Base-by-base conservation (phyloP, 2,329 filamentous ascomycete species). In the Xylariaceae sp. region DNA sequence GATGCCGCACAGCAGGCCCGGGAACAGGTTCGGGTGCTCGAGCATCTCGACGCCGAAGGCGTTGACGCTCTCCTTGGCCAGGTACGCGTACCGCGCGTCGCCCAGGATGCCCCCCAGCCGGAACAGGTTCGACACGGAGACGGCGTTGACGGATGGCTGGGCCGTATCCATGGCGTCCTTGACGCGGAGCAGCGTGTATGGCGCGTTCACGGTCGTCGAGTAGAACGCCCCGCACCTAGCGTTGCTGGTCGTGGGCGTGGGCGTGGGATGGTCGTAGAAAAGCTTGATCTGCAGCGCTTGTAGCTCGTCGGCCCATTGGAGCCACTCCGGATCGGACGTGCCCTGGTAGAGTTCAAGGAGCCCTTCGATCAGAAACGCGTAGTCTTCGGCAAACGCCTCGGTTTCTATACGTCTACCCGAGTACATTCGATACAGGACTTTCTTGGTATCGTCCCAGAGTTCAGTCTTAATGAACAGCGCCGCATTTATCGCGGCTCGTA, bases 111-210 rank as follows among this genome's bases (percentile, higher is more conserved):
- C 81, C 12, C 85, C 85, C 3, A 98, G 83, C 0, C 91, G 87
- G 74, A 95, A 89, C n/a, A 98, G 78, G 69, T 98, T 98, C 16
- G 85, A 82, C 0, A 91, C 90, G n/a, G 89, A 89, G 5, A 93
- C 84, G 40, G 91, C 91, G 70, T 99, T 99, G 49, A 90, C 89
- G 0, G 91, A 95, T 0, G 95, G 95, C 57, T 95, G 89, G 1
- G 91, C 88, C 4, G 91, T 91, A 73, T 99, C 95, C 83, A 97
- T 97, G 62, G 92, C 95, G 60, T 96, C 91, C 75, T 99, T 99
- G 48, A 97, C 83, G 20, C 93, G 88, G 57, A 98, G 84, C 56
- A 97, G 88, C 23, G 89, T 82, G 66, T 92, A 85, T 0, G 86
- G 77, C 9, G 88, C 85, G 42, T 81, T 74, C 12, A 78, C 75